A percentile compares a stretch with the other conserved stretches of the same genome.
Conservation (phyloP, 495 filamentous ascomycete genomes). For the Articulospora tetracladia region DNA sequence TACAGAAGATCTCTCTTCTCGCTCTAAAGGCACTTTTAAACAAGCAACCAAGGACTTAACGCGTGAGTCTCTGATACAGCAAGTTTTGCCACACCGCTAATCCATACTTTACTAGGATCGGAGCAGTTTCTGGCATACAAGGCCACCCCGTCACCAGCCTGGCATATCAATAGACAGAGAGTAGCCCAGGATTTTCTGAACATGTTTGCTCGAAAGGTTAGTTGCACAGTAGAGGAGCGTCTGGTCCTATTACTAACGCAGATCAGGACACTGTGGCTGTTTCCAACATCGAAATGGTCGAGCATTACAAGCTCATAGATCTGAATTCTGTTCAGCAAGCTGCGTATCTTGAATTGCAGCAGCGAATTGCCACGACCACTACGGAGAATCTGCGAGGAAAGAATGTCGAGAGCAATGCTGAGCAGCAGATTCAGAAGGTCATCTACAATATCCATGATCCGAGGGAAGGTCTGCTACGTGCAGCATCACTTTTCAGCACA, state of each 20-base stretch:
- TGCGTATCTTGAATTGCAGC: slow-evolving; percentile 44
- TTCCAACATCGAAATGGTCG: slow-evolving; percentile 35
- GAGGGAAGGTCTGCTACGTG: not conserved
- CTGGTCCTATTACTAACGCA: not conserved
- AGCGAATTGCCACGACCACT: slow-evolving; percentile 31
- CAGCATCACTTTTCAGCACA: not conserved
- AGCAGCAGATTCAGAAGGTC: not conserved
- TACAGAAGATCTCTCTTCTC: slow-evolving; percentile 41
- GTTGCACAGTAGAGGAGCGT: not conserved
- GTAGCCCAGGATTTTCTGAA: slow-evolving; percentile 51
- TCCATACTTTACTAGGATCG: not conserved
- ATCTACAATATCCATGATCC: not conserved
- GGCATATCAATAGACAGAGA: slow-evolving; percentile 45
- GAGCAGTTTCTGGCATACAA: slow-evolving; percentile 21
- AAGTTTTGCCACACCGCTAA: not conserved
- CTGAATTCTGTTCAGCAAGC: slow-evolving; percentile 38
- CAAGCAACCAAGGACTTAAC: slow-evolving; percentile 31
- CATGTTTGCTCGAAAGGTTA: slow-evolving; percentile 40
- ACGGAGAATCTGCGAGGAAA: slow-evolving; percentile 37
- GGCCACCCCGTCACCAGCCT: slow-evolving; percentile 39
- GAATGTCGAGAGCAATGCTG: slow-evolving; percentile 20
- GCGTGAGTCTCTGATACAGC: slow-evolving; percentile 22
- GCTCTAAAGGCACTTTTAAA: slow-evolving; percentile 26
- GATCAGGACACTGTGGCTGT: slow-evolving; percentile 28
- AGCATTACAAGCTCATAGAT: slow-evolving; percentile 34